Evolutionary conservation across 2,329 filamentous ascomycete species (phyloP).

Genomic region (Mycogone perniciosa): DNA sequence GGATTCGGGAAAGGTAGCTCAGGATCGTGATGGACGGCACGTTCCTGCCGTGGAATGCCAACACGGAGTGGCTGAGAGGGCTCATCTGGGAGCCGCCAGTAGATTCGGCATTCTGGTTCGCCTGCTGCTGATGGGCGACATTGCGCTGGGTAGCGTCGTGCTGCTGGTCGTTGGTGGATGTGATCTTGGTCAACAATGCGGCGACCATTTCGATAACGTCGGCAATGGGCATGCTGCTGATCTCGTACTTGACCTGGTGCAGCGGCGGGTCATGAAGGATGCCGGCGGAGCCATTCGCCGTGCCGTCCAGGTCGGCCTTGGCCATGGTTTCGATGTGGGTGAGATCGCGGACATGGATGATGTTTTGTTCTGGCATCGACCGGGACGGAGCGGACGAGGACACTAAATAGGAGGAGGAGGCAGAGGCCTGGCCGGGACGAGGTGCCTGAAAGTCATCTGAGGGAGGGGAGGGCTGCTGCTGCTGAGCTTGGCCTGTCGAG

Average conservation of each 20-base stretch:
- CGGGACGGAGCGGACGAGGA: conserved; percentile 12
- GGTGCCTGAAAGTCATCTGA: conserved; percentile 32
- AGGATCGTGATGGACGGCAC: conserved; percentile 94
- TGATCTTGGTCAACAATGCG: conserved; percentile 92
- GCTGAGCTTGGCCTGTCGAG: conserved; percentile 17
- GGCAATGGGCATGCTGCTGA: conserved; percentile 92
- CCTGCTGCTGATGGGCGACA: conserved; percentile 52
- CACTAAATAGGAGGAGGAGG: conserved; percentile 12
- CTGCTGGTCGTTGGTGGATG: conserved; percentile 89
- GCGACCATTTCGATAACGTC: conserved; percentile 99
- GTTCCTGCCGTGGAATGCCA: conserved; percentile 97
- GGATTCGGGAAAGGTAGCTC: conserved; percentile 91
- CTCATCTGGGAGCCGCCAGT: conserved; percentile 54
- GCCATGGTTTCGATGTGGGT: conserved; percentile 88
- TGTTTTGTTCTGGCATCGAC: conserved; percentile 35
- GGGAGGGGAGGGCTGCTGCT: conserved; percentile 30
- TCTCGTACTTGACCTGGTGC: conserved; percentile 71
- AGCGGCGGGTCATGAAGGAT: conserved; percentile 45
- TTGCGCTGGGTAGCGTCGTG: conserved; percentile 83
- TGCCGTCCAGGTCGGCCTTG: conserved; percentile 60
- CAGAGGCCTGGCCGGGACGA: conserved; percentile 29
- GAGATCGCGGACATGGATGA: conserved; percentile 79
- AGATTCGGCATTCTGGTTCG: conserved; percentile 38
- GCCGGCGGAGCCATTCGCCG: conserved; percentile 30
- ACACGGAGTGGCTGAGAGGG: conserved; percentile 58